Conservation (phyloP, 1,284 basidiomycete genomes). For the Apiotrichum siamense region DNA sequence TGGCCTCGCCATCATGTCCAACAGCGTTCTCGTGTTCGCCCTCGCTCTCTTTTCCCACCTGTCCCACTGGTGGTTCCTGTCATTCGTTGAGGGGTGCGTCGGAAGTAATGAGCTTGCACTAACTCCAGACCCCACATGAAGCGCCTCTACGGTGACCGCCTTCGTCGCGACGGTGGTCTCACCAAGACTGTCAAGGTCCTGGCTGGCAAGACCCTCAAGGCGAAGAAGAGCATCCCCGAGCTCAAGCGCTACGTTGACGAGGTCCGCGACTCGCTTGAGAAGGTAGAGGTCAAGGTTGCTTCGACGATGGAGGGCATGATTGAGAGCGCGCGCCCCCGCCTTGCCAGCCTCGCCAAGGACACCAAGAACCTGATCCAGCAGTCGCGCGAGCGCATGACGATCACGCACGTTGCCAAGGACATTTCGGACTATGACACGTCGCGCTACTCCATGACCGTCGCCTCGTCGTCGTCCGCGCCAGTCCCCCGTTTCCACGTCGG, state of each 20-base stretch:
- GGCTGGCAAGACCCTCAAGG: conserved; percentile 64
- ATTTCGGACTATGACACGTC: conserved; percentile 69
- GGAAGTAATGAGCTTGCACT: not conserved
- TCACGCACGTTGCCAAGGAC: conserved; percentile 78
- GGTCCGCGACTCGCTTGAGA: conserved; percentile 87
- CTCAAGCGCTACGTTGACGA: conserved; percentile 75
- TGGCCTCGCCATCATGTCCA: conserved; percentile 82
- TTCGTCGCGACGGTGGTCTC: conserved; percentile 91
- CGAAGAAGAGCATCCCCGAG: conserved; percentile 57
- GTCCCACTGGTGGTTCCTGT: conserved; percentile 86
- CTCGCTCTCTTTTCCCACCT: conserved; percentile 81
- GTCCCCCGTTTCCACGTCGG: conserved; percentile 71
- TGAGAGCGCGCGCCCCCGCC: conserved; percentile 60
- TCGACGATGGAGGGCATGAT: conserved; percentile 88
- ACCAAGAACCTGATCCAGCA: conserved; percentile 88
- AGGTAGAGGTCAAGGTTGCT: conserved; percentile 86
- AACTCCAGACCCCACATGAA: conserved; percentile 83
- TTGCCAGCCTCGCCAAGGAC: conserved; percentile 81
- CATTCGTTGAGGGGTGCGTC: conserved; percentile 74
- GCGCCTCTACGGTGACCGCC: conserved; percentile 83
- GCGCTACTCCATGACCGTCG: conserved; percentile 66
- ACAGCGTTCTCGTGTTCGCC: conserved; percentile 74
- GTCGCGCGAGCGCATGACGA: conserved; percentile 78
- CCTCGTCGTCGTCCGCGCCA: conserved; percentile 46
- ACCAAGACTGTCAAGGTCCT: conserved; percentile 93